Percentiles rank a stretch among this genome's conserved stretches.
These are phyloP conservation scores for Huiozyma sinensis DNA, from an alignment of 805 yeast species.

Conservation along the genomic window DNA sequence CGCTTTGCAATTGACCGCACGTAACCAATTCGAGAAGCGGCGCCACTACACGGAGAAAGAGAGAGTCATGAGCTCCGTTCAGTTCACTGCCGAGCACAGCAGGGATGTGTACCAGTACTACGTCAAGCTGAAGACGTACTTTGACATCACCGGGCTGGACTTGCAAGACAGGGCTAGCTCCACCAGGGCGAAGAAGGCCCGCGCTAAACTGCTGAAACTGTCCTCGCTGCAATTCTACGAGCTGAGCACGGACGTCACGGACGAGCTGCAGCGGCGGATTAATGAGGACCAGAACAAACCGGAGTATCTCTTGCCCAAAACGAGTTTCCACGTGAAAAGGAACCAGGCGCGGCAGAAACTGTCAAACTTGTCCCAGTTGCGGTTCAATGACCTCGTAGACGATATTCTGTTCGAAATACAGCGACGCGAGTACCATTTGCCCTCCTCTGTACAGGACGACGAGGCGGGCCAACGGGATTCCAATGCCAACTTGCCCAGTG, in stretches of 20 bases:
- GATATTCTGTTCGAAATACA: conserved; percentile 84
- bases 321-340: conserved; percentile 79
- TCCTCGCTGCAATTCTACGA: conserved; percentile 79
- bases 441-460: not conserved
- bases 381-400: conserved; percentile 83
- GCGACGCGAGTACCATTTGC: conserved; percentile 48
- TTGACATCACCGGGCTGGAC: conserved; percentile 20
- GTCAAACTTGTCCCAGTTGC: conserved; percentile 65
- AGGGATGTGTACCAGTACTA: conserved; percentile 20
- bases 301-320: conserved; percentile 55
- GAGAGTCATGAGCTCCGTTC: not conserved
- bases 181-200: conserved; percentile 62
- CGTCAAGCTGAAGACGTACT: conserved; percentile 19
- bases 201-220: conserved; percentile 73
- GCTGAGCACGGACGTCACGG: conserved; percentile 87
- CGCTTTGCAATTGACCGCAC: not conserved
- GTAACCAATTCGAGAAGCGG: not conserved
- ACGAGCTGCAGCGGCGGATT: conserved; percentile 75
- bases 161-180: conserved; percentile 27
- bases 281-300: conserved; percentile 49
- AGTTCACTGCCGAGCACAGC: conserved; percentile 6
- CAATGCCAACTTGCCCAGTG: not conserved
- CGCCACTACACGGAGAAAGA: not conserved
- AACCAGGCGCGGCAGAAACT: conserved; percentile 92
- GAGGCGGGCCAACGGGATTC: not conserved